Conservation (phyloP, 2,329 filamentous ascomycete genomes). For the Aspergillus melleus region DNA sequence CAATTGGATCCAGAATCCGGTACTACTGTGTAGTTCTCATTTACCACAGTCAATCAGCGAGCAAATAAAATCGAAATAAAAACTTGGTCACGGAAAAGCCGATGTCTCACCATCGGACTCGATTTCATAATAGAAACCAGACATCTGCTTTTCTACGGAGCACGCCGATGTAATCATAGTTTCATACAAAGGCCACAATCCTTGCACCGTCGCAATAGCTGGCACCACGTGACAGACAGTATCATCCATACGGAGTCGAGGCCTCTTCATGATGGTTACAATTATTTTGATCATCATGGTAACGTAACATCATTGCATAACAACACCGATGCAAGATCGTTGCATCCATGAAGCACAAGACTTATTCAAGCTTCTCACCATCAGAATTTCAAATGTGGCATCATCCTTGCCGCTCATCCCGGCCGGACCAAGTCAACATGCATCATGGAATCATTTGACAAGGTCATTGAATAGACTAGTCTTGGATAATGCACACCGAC, state of each 20-base stretch:
- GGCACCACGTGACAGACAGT: neutral
- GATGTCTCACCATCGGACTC: neutral
- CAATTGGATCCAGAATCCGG: neutral
- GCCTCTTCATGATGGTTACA: too few relatives aligned
- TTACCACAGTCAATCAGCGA: too few relatives aligned
- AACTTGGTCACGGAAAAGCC: neutral
- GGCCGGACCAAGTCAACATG: neutral
- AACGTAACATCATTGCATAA: neutral
- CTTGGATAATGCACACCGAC: too few relatives aligned
- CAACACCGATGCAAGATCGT: neutral
- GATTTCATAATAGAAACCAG: neutral
- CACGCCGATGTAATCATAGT: too few relatives aligned
- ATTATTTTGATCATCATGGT: too few relatives aligned
- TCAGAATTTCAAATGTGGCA: neutral
- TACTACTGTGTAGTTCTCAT: too few relatives aligned
- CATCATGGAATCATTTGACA: too few relatives aligned
- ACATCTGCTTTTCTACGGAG: too few relatives aligned
- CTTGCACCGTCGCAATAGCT: too few relatives aligned
- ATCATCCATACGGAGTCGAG: neutral
- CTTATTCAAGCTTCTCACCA: neutral
- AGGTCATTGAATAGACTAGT: too few relatives aligned
- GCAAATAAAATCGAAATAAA: too few relatives aligned
- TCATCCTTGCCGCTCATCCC: neutral
- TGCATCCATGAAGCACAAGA: neutral
- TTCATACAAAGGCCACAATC: too few relatives aligned